Conservation (phyloP, 1,139 yeast genomes). For the Taphrina populina region DNA sequence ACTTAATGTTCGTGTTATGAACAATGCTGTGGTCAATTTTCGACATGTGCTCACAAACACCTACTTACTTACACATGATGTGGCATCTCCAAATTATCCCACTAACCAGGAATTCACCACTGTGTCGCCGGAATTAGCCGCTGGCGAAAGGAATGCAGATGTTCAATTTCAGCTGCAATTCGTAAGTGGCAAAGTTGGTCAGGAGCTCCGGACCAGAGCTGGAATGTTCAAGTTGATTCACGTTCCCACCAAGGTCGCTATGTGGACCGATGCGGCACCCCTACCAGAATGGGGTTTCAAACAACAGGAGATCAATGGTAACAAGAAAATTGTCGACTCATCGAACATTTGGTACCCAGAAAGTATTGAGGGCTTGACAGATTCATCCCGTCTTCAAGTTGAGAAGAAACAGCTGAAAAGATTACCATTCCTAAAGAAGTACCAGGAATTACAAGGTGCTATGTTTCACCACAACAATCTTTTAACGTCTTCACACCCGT, state of each 20-base stretch:
- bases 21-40: constrained; percentile 71
- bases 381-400: constrained; percentile 57
- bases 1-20: constrained; percentile 53
- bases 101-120: constrained; percentile 91
- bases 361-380: constrained; percentile 64
- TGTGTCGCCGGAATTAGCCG: constrained; percentile 59
- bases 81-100: constrained; percentile 89
- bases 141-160: constrained; percentile 61
- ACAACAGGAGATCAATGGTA: constrained; percentile 94
- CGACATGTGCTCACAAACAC: constrained; percentile 81
- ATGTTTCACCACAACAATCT: constrained; percentile 94
- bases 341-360: constrained; percentile 77
- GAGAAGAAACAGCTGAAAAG: constrained; percentile 55
- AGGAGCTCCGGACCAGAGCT: constrained; percentile 65
- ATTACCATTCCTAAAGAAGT: constrained; percentile 75
- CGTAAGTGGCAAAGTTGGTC: constrained; percentile 56
- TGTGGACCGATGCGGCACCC: constrained; percentile 83
- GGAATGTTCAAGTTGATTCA: constrained; percentile 71
- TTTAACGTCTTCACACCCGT: constrained; percentile 86
- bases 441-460: constrained; percentile 79
- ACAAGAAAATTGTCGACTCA: constrained; percentile 68
- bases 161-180: constrained; percentile 73
- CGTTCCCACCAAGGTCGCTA: constrained; percentile 80
- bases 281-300: constrained; percentile 93
- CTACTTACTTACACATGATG: constrained; percentile 84